These are phyloP conservation scores for Pseudopithomyces maydicus DNA, from an alignment of 2,329 filamentous ascomycete species.

Conservation along the genomic window DNA sequence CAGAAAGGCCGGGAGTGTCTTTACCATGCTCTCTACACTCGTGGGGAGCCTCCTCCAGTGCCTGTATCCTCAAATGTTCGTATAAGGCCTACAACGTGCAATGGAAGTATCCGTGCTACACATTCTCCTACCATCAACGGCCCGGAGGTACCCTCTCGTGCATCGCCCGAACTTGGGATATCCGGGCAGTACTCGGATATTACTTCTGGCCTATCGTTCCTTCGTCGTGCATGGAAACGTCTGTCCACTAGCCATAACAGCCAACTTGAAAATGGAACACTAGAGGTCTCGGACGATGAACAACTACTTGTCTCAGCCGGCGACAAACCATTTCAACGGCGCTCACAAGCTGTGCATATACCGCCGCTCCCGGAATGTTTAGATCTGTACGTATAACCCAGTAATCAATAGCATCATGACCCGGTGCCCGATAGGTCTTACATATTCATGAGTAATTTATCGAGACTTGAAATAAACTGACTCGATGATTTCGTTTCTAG, in stretches of 20 bases:
- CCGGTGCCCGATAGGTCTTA: too few relatives aligned
- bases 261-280: conserved; percentile 21
- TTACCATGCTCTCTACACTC: conserved; percentile 31
- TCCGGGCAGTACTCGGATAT: conserved; percentile 62
- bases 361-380: conserved; percentile 17
- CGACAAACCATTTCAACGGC: conserved; percentile 54
- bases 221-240: conserved; percentile 72
- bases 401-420: too few relatives aligned
- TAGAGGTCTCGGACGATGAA: conserved; percentile 33
- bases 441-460: too few relatives aligned
- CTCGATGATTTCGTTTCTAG: too few relatives aligned
- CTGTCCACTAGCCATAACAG: conserved; percentile 62
- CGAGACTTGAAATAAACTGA: too few relatives aligned
- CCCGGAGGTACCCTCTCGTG: conserved; percentile 24
- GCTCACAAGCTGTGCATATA: conserved; percentile 30
- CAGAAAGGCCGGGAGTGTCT: conserved; percentile 22
- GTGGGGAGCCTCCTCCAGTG: conserved; percentile 26
- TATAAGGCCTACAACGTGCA: not conserved
- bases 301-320: conserved; percentile 57
- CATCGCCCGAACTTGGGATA: conserved; percentile 57
- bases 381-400: conserved; percentile 32
- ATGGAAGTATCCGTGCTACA: not conserved
- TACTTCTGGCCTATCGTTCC: conserved; percentile 58
- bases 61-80: not conserved
- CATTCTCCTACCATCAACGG: not conserved